Evolutionary conservation across 116 monocot genomes (phyloP), one percentile per base, ranked within the genome.

Genomic region (Posidonia oceanica): DNA sequence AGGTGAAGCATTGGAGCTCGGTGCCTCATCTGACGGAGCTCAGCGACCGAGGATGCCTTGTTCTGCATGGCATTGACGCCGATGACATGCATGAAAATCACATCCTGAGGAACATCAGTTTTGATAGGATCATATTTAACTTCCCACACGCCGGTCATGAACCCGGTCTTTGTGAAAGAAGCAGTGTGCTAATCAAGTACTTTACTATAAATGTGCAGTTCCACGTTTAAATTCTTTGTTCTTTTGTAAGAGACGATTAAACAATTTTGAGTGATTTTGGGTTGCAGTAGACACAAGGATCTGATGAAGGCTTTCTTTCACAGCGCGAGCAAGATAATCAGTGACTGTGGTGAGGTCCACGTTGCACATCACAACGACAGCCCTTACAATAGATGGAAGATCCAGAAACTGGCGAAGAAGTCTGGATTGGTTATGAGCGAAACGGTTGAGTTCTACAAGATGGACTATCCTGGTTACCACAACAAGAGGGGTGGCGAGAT

Each of bases 71-170:
- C 0, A 61, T 83, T 15, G 74, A 83, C 38, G 83, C 71, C 17
- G 14, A 68, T 16, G 61, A 69, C 74, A 83, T 83, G 83, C 61
- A 68, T 36, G 66, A 51, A 14, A 38, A 80, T 37, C 8, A 5
- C 14, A 39, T 10, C 39, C 23, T 83, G 66, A 77, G 56, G 55
- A 18, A 3, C 7, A 74, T 60, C 67, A 70, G 61, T 40, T 83
- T 83, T 59, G 83, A 80, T 72, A 54, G 80, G 17, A 75, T 83
- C 15, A 36, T 83, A 60, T 83, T 74, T 73, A 83, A 83, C 64
- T 83, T 83, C 52, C 83, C 80, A 11, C 83, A 83, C 53, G 74
- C 80, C 8, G 83, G 80, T 2, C 81, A 81, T 55, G 51, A 68
- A 48, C 61, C 57, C 8, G 2, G 5, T 0, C 41, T 37, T 29